Base-by-base conservation (phyloP, 352 stramenopile species). In the Globisporangium middletonii region DNA sequence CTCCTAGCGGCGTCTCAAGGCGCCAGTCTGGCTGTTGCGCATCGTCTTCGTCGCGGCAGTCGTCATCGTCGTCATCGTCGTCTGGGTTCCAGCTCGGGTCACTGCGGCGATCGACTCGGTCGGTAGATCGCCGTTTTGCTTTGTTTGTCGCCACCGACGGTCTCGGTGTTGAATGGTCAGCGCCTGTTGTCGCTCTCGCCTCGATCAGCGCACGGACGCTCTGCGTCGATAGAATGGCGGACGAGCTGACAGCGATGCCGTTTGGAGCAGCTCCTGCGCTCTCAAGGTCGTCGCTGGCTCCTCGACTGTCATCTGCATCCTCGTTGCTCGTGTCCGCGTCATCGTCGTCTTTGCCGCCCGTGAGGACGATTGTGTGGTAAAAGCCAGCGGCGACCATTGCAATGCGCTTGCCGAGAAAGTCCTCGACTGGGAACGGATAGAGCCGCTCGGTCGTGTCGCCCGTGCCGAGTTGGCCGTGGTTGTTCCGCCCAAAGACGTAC, bases 401-500 rank as follows among this genome's bases (percentile, higher is more conserved):
- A 12, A 98, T 72, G 35, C 86, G 75, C 43, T 97, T 96, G 0
- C 88, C 92, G 5, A 95, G 65, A 62, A 98, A 98, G 30, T 88
- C 77, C 54, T 96, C 88, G 41, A 98, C 82, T 9, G 87, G 75
- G 27, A 83, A 92, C 0, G 91, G 91, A 59, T 78, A 89, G 16
- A 96, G 30, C 3, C 88, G 81, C 62, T 97, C 92, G 26, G 72
- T 92, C 1, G 83, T 92, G 54, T 98, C 92, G 0, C 90, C 90
- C 0, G 88, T 97, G 7, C 90, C 92, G 1, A 98, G 63, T 67
- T 98, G 92, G 0, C 93, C 93, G 47, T 98, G 92, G 52, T 97
- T 97, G 58, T 98, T 97, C n/a, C 90, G 68, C 5, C 92, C 92
- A 69, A 96, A 98, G 0, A 97, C 92, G 59, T 92, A 98, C 38